Evolutionary conservation across 768 basidiomycete species (phyloP).

Genomic region (Lentinula edodes): DNA sequence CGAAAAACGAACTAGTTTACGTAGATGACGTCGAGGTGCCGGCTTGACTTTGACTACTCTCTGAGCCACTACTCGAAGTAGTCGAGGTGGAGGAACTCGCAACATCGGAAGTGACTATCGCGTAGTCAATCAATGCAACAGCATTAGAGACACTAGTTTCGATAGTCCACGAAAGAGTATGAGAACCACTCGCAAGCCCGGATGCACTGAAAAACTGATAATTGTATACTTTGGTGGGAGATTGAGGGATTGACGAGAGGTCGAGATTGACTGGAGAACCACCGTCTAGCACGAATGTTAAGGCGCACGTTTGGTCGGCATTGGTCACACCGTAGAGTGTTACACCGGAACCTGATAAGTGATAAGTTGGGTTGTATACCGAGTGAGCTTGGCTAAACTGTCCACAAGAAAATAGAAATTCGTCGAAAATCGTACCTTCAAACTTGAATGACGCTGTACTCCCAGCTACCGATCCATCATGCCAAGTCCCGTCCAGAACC

Average conservation of each 20-base stretch:
- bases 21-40: neutral
- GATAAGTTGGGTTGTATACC: neutral
- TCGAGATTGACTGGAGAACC: neutral
- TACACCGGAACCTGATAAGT: neutral
- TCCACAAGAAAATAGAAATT: neutral
- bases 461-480: neutral
- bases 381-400: neutral
- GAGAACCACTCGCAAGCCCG: neutral
- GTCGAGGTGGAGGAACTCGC: neutral
- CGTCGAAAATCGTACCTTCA: neutral
- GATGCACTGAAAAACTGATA: neutral
- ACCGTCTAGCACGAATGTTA: neutral
- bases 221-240: neutral
- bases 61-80: neutral
- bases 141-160: neutral
- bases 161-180: neutral
- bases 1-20: neutral
- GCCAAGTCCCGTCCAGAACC: constrained; percentile 31
- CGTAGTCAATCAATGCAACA: neutral
- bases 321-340: neutral
- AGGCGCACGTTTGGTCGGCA: neutral
- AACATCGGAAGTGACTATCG: neutral
- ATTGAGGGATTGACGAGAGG: neutral
- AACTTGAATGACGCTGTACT: neutral
- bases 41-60: too few species aligned